Percentiles rank a stretch among this genome's conserved stretches.
Evolutionary conservation across 225 moss, liverwort and hornwort species (phyloP).

Genomic region (Polytrichum commune): DNA sequence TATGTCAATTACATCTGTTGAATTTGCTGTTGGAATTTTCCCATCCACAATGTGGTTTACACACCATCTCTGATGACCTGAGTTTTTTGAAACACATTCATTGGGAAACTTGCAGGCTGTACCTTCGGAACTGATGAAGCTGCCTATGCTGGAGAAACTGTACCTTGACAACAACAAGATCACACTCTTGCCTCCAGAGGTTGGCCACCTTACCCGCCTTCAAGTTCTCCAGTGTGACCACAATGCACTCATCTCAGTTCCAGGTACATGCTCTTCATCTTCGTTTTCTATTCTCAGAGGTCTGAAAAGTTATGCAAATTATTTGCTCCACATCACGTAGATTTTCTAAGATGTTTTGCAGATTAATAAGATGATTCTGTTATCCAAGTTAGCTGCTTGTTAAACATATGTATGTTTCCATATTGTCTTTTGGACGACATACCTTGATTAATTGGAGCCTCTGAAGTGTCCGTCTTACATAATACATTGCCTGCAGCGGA

Average conservation of each 20-base stretch:
- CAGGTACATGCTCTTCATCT: constrained; percentile 43
- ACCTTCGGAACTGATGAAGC: constrained; percentile 72
- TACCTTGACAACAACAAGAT: constrained; percentile 97
- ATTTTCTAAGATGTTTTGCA: too few species aligned
- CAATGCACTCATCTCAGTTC: constrained; percentile 86
- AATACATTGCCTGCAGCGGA: constrained; percentile 66
- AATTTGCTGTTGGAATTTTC: too few species aligned
- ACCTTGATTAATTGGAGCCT: neutral
- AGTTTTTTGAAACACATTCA: neutral
- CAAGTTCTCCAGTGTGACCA: constrained; percentile 97
- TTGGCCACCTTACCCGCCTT: constrained; percentile 83
- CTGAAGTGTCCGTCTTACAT: neutral
- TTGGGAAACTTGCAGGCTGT: constrained; percentile 48
- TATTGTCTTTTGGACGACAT: too few species aligned
- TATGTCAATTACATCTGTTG: too few species aligned
- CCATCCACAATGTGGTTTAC: neutral
- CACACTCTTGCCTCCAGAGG: constrained; percentile 79
- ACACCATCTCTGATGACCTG: neutral
- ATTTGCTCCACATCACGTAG: too few species aligned
- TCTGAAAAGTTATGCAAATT: too few species aligned
- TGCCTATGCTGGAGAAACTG: constrained; percentile 86
- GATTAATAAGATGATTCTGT: too few species aligned
- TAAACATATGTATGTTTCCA: too few species aligned
- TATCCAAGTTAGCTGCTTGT: too few species aligned
- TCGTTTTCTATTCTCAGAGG: neutral